Percentiles rank a stretch among this genome's conserved stretches.
Evolutionary conservation across 495 filamentous ascomycete species (phyloP).

Genomic region (Penicillium lagena): DNA sequence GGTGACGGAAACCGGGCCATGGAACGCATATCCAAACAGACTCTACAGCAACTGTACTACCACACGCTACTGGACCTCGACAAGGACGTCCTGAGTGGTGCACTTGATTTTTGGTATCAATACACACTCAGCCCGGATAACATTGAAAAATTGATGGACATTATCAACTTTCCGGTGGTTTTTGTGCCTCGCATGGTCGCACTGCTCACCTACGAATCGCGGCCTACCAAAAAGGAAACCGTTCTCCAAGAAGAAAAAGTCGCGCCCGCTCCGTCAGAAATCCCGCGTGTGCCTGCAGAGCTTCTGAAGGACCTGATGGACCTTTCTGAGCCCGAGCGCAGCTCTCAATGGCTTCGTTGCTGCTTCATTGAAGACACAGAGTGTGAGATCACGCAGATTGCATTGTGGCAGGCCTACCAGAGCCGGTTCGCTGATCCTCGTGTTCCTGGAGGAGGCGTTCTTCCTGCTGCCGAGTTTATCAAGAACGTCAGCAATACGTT

Average conservation of each 20-base stretch:
- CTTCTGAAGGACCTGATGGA: slow-evolving; percentile 69
- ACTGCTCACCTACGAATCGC: slow-evolving; percentile 62
- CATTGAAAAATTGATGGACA: slow-evolving; percentile 60
- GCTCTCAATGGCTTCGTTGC: slow-evolving; percentile 67
- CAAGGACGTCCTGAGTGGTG: slow-evolving; percentile 79
- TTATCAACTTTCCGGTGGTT: slow-evolving; percentile 54
- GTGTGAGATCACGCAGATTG: slow-evolving; percentile 89
- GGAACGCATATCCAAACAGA: slow-evolving; percentile 56
- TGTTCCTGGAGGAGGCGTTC: slow-evolving; percentile 48
- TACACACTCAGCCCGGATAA: slow-evolving; percentile 86
- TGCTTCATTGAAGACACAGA: slow-evolving; percentile 76
- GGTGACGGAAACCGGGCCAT: slow-evolving; percentile 60
- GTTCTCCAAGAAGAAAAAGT: slow-evolving; percentile 41
- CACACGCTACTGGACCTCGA: slow-evolving; percentile 79
- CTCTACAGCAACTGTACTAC: slow-evolving; percentile 64
- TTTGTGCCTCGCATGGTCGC: slow-evolving; percentile 71
- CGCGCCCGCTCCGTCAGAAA: slow-evolving; percentile 48
- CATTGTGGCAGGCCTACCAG: slow-evolving; percentile 95
- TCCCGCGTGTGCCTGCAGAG: slow-evolving; percentile 68
- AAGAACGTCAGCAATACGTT: slow-evolving; percentile 84
- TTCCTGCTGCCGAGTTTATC: slow-evolving; percentile 93
- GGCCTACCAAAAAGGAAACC: slow-evolving; percentile 31
- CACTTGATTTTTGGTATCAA: slow-evolving; percentile 92
- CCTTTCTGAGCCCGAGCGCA: slow-evolving; percentile 78
- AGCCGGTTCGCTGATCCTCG: slow-evolving; percentile 58